phyloP scores from a whole-genome alignment of 164 flowering plant species.

The Hamamelis virginiana region DNA sequence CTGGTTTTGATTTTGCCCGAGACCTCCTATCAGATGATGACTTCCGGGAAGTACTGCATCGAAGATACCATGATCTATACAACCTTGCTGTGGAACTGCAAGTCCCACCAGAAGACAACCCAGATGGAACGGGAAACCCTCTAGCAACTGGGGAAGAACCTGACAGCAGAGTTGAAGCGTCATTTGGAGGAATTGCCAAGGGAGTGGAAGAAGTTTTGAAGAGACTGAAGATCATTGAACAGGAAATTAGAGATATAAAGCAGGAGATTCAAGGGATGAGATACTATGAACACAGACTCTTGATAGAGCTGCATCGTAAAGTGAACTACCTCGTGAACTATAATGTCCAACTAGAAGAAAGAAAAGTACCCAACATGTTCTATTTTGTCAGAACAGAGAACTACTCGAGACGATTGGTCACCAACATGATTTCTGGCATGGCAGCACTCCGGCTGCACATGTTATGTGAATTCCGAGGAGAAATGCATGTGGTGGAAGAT shows the following conservation, averaged over 20 bases:
- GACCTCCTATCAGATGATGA: slow-evolving; percentile 91
- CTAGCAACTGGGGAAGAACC: slow-evolving; percentile 27
- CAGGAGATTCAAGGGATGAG: slow-evolving; percentile 93
- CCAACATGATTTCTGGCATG: slow-evolving; percentile 79
- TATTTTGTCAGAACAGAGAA: slow-evolving; percentile 82
- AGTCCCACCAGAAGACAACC: slow-evolving; percentile 51
- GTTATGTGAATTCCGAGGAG: slow-evolving; percentile 74
- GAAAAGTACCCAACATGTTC: slow-evolving; percentile 92
- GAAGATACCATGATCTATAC: slow-evolving; percentile 76
- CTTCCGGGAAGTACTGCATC: slow-evolving; percentile 76
- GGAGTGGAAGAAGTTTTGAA: slow-evolving; percentile 86
- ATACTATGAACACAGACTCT: slow-evolving; percentile 78
- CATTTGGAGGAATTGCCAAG: slow-evolving; percentile 81
- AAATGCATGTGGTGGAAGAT: slow-evolving; percentile 93
- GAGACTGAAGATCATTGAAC: slow-evolving; percentile 81
- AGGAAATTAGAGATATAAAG: slow-evolving; percentile 82
- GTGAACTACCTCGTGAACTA: slow-evolving; percentile 72
- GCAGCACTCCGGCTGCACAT: slow-evolving; percentile 81
- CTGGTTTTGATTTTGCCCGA: slow-evolving; percentile 80
- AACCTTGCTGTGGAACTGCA: slow-evolving; percentile 79
- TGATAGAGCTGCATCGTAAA: slow-evolving; percentile 72
- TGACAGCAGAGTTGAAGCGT: slow-evolving; percentile 54
- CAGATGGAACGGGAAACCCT: slow-evolving; percentile 28
- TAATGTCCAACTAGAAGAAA: slow-evolving; percentile 72
- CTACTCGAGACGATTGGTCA: slow-evolving; percentile 70